These are phyloP conservation scores for Choiromyces venosus DNA, from an alignment of 495 filamentous ascomycete species.

Conservation along the genomic window DNA sequence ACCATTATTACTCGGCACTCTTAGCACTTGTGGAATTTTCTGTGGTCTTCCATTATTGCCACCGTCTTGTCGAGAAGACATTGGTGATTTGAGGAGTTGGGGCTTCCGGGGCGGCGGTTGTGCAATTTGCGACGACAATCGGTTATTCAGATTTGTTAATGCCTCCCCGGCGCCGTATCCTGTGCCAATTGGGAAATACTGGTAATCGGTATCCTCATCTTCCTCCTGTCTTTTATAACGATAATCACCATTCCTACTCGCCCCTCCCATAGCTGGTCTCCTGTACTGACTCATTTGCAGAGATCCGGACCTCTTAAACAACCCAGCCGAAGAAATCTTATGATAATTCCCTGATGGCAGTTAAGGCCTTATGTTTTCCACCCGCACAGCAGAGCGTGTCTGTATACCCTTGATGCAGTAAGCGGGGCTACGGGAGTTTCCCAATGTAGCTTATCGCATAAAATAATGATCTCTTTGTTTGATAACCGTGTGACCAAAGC, in stretches of 20 bases:
- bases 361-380: background rate
- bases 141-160: conserved; percentile 32
- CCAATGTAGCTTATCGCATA: conserved; percentile 7
- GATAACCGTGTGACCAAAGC: conserved; percentile 20
- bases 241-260: conserved; percentile 16
- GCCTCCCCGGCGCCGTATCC: conserved; percentile 41
- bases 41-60: conserved; percentile 12
- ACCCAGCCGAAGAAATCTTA: conserved; percentile 9
- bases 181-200: conserved; percentile 33
- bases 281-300: conserved; percentile 1
- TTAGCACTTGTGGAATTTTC: conserved; percentile 24
- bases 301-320: background rate
- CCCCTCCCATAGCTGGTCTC: background rate
- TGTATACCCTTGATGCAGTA: conserved; percentile 11
- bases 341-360: background rate
- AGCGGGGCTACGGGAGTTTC: background rate
- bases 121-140: conserved; percentile 6
- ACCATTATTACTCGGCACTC: conserved; percentile 25
- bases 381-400: conserved; percentile 21
- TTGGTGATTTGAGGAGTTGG: conserved; percentile 18
- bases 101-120: conserved; percentile 29
- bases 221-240: conserved; percentile 24
- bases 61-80: conserved; percentile 26
- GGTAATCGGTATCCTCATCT: conserved; percentile 39
- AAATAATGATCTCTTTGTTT: background rate